Evolutionary conservation across 2,329 filamentous ascomycete genomes (phyloP).

Genomic region (Huntiella bhutanensis): DNA sequence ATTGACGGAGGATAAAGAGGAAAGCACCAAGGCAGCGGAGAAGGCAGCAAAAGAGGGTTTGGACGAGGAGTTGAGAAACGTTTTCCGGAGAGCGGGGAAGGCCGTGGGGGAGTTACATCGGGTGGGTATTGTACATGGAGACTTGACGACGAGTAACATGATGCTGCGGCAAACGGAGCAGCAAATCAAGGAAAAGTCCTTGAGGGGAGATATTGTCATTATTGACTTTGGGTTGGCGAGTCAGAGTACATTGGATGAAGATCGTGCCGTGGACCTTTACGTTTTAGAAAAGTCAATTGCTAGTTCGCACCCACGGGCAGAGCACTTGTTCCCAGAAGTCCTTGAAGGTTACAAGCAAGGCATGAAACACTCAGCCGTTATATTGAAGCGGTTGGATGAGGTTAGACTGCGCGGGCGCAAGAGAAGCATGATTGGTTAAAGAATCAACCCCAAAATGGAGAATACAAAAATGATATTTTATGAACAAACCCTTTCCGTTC

Average conservation of each 20-base stretch:
- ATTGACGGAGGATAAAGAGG: constrained; percentile 7
- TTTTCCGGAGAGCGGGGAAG: constrained; percentile 53
- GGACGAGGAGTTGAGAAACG: constrained; percentile 32
- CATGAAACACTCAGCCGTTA: constrained; percentile 55
- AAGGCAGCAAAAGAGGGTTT: constrained; percentile 19
- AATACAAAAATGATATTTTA: background rate
- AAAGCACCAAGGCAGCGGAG: constrained; percentile 11
- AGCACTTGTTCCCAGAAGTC: constrained; percentile 55
- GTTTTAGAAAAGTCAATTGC: constrained; percentile 88
- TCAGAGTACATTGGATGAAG: constrained; percentile 69
- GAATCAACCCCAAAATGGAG: background rate
- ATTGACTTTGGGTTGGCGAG: constrained; percentile 89
- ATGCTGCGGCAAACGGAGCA: constrained; percentile 43
- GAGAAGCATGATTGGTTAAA: constrained; percentile 81
- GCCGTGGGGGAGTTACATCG: constrained; percentile 62
- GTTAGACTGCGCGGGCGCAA: constrained; percentile 88
- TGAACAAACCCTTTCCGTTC: background rate
- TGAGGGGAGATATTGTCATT: constrained; percentile 61
- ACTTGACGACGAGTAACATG: constrained; percentile 92
- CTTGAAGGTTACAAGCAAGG: constrained; percentile 53
- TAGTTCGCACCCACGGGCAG: constrained; percentile 78
- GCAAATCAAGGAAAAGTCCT: constrained; percentile 13
- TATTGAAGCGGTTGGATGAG: constrained; percentile 71
- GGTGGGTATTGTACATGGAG: constrained; percentile 79
- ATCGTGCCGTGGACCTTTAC: constrained; percentile 88